Conservation (phyloP, 2,329 filamentous ascomycete genomes). For the Parascedosporium putredinis region DNA sequence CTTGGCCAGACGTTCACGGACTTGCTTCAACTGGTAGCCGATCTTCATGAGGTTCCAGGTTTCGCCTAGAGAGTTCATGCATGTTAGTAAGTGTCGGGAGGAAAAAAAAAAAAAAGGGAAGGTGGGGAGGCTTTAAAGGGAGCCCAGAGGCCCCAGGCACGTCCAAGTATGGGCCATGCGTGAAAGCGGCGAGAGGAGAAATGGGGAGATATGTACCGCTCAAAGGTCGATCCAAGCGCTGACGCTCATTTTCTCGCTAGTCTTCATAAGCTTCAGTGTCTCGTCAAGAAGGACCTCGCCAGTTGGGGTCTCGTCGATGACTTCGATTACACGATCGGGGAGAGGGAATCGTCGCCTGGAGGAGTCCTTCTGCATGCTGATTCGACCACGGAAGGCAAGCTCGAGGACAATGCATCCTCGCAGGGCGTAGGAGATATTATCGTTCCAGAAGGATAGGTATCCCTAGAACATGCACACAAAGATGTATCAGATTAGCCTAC, state of each 20-base stretch:
- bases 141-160: not conserved
- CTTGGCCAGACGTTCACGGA: conserved; percentile 93
- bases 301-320: conserved; percentile 91
- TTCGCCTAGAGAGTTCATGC: conserved; percentile 54
- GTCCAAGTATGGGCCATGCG: not conserved
- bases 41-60: conserved; percentile 99
- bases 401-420: conserved; percentile 98
- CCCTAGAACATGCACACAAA: conserved; percentile 47
- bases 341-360: conserved; percentile 84
- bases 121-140: too few species aligned
- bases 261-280: conserved; percentile 99
- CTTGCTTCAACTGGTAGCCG: conserved; percentile 98
- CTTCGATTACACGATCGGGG: conserved; percentile 89
- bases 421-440: conserved; percentile 97
- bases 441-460: conserved; percentile 99
- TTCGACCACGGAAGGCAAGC: conserved; percentile 85
- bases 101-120: not conserved
- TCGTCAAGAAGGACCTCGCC: conserved; percentile 96
- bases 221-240: conserved; percentile 99
- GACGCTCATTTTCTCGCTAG: conserved; percentile 99
- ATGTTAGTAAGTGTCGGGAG: conserved; percentile 1
- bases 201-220: conserved; percentile 55
- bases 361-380: conserved; percentile 97
- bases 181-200: conserved; percentile 7
- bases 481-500: too few species aligned